These are phyloP conservation scores for Schwanniomyces vanrijiae DNA, from an alignment of 805 yeast genomes.

Conservation along the genomic window DNA sequence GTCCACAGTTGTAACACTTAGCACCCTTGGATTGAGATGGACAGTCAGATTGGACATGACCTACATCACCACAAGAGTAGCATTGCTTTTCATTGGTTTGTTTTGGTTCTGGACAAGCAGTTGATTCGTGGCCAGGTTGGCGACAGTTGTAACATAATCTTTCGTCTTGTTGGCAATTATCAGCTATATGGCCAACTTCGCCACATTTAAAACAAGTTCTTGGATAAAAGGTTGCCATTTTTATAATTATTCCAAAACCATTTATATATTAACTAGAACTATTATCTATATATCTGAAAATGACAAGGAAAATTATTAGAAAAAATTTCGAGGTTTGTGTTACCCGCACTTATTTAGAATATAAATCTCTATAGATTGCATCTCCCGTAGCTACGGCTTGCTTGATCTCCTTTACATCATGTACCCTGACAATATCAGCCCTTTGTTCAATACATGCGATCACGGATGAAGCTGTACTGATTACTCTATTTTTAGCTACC, in stretches of 20 bases:
- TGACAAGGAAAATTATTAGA: neutral
- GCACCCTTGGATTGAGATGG: slow-evolving; percentile 62
- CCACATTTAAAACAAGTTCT: slow-evolving; percentile 93
- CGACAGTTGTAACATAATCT: slow-evolving; percentile 92
- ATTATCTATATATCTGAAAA: neutral
- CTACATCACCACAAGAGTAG: slow-evolving; percentile 89
- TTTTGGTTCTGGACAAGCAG: slow-evolving; percentile 86
- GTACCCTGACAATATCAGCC: slow-evolving; percentile 84
- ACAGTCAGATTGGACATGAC: slow-evolving; percentile 88
- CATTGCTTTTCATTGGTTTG: slow-evolving; percentile 85
- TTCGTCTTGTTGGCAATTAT: slow-evolving; percentile 79
- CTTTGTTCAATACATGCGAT: slow-evolving; percentile 72
- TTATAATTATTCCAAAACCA: neutral
- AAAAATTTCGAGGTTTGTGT: neutral
- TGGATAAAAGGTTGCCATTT: slow-evolving; percentile 49
- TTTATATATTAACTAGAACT: neutral
- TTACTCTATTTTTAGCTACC: slow-evolving; percentile 59
- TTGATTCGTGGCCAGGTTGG: slow-evolving; percentile 85
- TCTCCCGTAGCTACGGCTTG: slow-evolving; percentile 61
- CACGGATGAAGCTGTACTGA: slow-evolving; percentile 76
- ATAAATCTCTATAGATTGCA: slow-evolving; percentile 54
- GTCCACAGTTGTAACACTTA: slow-evolving; percentile 64
- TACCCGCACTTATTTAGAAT: slow-evolving; percentile 7
- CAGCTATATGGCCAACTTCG: slow-evolving; percentile 87
- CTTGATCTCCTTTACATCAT: slow-evolving; percentile 64